Conservation (phyloP, 1,284 basidiomycete species). For the Ganoderma sinense region DNA sequence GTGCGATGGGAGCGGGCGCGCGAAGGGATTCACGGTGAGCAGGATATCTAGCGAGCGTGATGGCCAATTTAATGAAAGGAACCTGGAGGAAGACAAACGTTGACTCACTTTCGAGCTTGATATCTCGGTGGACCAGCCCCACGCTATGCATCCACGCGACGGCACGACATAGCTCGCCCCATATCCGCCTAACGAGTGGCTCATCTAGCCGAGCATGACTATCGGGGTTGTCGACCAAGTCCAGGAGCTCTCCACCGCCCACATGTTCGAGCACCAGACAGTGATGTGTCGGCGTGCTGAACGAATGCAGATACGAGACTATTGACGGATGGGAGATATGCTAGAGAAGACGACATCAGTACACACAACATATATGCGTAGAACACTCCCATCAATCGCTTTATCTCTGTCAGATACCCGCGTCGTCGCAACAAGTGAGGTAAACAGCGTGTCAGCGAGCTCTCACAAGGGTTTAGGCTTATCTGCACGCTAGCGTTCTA, state of each 20-base stretch:
- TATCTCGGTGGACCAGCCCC: conserved; percentile 89
- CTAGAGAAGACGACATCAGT: conserved; percentile 43
- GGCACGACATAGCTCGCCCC: conserved; percentile 81
- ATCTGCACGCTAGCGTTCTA: not conserved
- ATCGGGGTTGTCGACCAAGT: conserved; percentile 73
- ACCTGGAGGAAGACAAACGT: conserved; percentile 1
- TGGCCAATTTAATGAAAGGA: not conserved
- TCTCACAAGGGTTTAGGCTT: not conserved
- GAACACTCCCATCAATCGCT: not conserved
- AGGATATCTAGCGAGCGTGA: conserved; percentile 55
- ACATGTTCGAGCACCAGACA: conserved; percentile 85
- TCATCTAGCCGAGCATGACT: conserved; percentile 59
- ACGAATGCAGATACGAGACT: conserved; percentile 74
- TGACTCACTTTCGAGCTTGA: conserved; percentile 91
- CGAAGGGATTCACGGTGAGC: conserved; percentile 50
- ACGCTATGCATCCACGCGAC: conserved; percentile 93
- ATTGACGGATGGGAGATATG: conserved; percentile 89
- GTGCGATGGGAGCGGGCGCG: conserved; percentile 47
- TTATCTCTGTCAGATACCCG: not conserved
- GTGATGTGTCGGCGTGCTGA: conserved; percentile 80
- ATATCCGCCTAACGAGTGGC: conserved; percentile 76
- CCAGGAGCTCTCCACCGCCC: conserved; percentile 86
- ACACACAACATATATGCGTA: not conserved
- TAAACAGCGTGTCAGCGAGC: not conserved
- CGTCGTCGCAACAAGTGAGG: not conserved